These are phyloP conservation scores for Aureobasidium vineae DNA, from an alignment of 2,329 filamentous ascomycete genomes.

Conservation along the genomic window DNA sequence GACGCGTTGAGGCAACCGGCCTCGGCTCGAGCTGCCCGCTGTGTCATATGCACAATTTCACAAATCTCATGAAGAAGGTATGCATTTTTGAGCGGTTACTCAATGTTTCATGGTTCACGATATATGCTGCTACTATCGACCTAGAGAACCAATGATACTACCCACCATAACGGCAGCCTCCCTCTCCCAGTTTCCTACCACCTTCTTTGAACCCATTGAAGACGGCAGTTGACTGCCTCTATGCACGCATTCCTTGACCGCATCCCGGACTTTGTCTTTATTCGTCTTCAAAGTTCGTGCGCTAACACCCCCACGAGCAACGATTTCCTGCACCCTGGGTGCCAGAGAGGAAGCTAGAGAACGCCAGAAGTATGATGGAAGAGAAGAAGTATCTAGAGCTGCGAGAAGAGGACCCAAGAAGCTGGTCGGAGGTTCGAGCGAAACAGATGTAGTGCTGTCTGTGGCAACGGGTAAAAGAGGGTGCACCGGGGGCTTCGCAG, in stretches of 20 bases:
- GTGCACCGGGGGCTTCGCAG: slow-evolving; percentile 65
- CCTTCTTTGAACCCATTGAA: slow-evolving; percentile 41
- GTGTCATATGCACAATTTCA: neutral
- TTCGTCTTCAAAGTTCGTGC: slow-evolving; percentile 78
- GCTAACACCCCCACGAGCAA: slow-evolving; percentile 77
- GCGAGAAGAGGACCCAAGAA: slow-evolving; percentile 60
- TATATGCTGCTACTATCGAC: slow-evolving; percentile 29
- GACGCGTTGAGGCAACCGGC: slow-evolving; percentile 17
- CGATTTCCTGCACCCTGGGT: slow-evolving; percentile 76
- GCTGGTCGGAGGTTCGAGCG: slow-evolving; percentile 39
- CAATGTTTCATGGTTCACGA: neutral
- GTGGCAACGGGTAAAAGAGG: slow-evolving; percentile 54
- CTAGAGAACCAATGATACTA: slow-evolving; percentile 65
- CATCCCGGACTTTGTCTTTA: slow-evolving; percentile 69
- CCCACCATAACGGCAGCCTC: slow-evolving; percentile 95
- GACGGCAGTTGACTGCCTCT: slow-evolving; percentile 69
- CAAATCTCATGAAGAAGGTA: neutral
- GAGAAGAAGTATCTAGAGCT: slow-evolving; percentile 79
- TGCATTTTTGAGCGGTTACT: neutral
- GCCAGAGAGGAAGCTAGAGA: slow-evolving; percentile 76
- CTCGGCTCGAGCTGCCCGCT: slow-evolving; percentile 7
- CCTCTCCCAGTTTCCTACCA: slow-evolving; percentile 68
- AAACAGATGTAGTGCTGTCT: slow-evolving; percentile 9
- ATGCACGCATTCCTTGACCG: slow-evolving; percentile 78
- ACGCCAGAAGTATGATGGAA: slow-evolving; percentile 92